Conservation (phyloP, 371 early-diverging fungal species). For the Quaeritorhiza haematococci region DNA sequence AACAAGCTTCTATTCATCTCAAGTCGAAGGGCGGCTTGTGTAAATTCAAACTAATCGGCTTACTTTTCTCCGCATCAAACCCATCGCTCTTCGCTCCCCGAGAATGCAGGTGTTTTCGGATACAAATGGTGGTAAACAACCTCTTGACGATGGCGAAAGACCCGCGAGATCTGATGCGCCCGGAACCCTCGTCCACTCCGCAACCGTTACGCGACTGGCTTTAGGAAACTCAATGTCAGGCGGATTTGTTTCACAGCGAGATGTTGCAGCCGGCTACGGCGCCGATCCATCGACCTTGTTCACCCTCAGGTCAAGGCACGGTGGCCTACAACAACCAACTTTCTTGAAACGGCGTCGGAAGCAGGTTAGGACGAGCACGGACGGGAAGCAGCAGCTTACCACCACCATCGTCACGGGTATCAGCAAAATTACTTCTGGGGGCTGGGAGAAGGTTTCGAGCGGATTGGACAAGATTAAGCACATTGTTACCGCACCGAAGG, state of each 20-base stretch:
- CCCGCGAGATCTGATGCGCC: too few relatives aligned
- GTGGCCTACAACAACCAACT: too few relatives aligned
- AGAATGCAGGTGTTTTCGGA: too few relatives aligned
- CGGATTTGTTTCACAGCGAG: background rate
- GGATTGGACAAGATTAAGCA: conserved; percentile 20
- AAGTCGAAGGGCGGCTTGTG: background rate
- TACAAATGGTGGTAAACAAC: too few relatives aligned
- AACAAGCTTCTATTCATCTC: background rate
- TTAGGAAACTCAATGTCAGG: background rate
- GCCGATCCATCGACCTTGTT: too few relatives aligned
- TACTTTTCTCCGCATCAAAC: too few relatives aligned
- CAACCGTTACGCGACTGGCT: too few relatives aligned
- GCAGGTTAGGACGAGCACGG: background rate
- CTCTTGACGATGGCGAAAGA: too few relatives aligned
- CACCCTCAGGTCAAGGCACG: too few relatives aligned
- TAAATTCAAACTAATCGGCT: background rate
- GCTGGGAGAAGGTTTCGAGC: conserved; percentile 16
- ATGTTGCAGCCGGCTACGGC: background rate
- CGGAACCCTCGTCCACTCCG: too few relatives aligned
- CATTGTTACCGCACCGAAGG: conserved; percentile 3
- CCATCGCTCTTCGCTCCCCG: too few relatives aligned
- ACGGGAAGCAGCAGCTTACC: background rate
- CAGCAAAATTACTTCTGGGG: conserved; percentile 12
- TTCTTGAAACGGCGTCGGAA: background rate
- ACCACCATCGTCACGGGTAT: conserved; percentile 4